Evolutionary conservation across 352 stramenopile species (phyloP).

Genomic region (Globisporangium nagaii): DNA sequence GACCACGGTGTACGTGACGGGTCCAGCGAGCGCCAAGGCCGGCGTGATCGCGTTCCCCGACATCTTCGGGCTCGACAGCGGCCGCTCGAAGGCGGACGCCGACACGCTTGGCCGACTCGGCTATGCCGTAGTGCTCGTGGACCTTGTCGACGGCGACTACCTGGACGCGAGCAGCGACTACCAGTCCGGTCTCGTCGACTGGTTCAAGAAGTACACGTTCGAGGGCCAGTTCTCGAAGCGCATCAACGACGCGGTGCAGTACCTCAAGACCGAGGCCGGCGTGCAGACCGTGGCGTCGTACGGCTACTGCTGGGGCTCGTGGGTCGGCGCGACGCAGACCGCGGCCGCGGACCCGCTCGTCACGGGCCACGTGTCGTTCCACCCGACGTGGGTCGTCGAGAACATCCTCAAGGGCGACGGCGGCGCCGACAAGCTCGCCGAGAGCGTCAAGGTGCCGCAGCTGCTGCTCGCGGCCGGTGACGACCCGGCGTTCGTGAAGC

Average conservation of each 20-base stretch:
- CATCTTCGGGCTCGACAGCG: constrained; percentile 76
- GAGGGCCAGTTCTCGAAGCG: constrained; percentile 33
- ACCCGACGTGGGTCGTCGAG: constrained; percentile 74
- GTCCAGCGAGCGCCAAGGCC: constrained; percentile 52
- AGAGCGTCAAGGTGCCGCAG: constrained; percentile 69
- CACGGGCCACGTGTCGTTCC: constrained; percentile 71
- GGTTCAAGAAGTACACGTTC: constrained; percentile 70
- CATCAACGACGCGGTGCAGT: constrained; percentile 69
- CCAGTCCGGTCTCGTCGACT: constrained; percentile 30
- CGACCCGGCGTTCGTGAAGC: constrained; percentile 64
- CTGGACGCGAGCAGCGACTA: constrained; percentile 21
- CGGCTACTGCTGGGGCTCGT: constrained; percentile 83
- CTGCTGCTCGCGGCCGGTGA: constrained; percentile 63
- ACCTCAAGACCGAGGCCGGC: constrained; percentile 57
- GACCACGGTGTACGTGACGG: constrained; percentile 71
- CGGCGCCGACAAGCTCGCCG: constrained; percentile 61
- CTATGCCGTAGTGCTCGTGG: constrained; percentile 71
- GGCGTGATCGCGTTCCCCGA: constrained; percentile 70
- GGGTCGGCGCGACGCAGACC: constrained; percentile 55
- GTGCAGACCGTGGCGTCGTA: constrained; percentile 65
- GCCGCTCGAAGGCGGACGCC: constrained; percentile 72
- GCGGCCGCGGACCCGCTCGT: constrained; percentile 39
- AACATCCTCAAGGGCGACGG: constrained; percentile 70
- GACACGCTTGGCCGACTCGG: constrained; percentile 68
- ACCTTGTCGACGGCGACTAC: constrained; percentile 67